A percentile compares a stretch with the other conserved stretches of the same genome.
Conservation (phyloP, 1,284 basidiomycete genomes). For the Ustilago esculenta region DNA sequence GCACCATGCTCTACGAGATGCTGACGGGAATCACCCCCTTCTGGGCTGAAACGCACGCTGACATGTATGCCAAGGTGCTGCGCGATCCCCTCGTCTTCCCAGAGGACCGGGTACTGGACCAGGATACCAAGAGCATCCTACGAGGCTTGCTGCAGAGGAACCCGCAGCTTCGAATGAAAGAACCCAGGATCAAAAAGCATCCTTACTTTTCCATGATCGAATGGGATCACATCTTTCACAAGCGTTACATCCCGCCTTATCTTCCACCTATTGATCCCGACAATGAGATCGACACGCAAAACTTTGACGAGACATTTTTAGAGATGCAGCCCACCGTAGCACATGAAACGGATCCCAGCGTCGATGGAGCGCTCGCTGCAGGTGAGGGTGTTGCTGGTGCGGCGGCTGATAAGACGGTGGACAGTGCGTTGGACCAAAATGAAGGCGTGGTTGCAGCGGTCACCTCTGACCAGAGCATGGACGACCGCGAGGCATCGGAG, state of each 20-base stretch:
- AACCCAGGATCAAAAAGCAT: slow-evolving; percentile 90
- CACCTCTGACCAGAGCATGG: slow-evolving; percentile 39
- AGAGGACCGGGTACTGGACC: slow-evolving; percentile 87
- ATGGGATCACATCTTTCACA: slow-evolving; percentile 91
- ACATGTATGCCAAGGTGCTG: slow-evolving; percentile 91
- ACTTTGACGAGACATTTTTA: slow-evolving; percentile 96
- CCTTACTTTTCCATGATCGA: slow-evolving; percentile 96
- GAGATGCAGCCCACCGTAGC: slow-evolving; percentile 73
- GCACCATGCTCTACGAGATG: slow-evolving; percentile 99
- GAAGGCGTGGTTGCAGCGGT: slow-evolving; percentile 8
- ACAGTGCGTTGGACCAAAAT: slow-evolving; percentile 8
- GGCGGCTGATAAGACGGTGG: slow-evolving; percentile 14
- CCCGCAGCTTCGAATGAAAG: slow-evolving; percentile 86
- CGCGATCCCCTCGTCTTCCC: slow-evolving; percentile 89
- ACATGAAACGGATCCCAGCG: slow-evolving; percentile 29
- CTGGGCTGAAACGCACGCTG: slow-evolving; percentile 90
- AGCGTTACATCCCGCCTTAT: slow-evolving; percentile 96
- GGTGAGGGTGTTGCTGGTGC: slow-evolving; percentile 9
- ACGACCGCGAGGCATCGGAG: slow-evolving; percentile 29
- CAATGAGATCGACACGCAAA: slow-evolving; percentile 93
- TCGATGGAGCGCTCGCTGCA: slow-evolving; percentile 14
- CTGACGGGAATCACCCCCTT: slow-evolving; percentile 98
- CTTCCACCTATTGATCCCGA: slow-evolving; percentile 91
- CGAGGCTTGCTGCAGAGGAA: slow-evolving; percentile 92
- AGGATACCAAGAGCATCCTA: slow-evolving; percentile 92